Percentiles rank a stretch among this genome's conserved stretches.
Evolutionary conservation across 2,329 filamentous ascomycete species (phyloP).

Genomic region (Dothideomycetes sp.): DNA sequence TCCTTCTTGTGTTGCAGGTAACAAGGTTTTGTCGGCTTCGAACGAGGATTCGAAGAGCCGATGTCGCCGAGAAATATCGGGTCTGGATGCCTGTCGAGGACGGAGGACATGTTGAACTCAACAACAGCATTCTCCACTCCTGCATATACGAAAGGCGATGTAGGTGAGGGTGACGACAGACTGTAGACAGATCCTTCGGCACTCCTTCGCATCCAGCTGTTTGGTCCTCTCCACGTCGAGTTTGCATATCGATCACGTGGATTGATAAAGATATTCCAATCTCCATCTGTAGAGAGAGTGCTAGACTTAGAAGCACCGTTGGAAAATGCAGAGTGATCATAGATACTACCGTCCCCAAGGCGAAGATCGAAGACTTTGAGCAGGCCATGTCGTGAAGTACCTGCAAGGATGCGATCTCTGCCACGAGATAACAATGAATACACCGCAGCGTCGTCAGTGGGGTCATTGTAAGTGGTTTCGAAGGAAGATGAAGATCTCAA

Average conservation of each 20-base stretch:
- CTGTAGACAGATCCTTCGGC: constrained; percentile 39
- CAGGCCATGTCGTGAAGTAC: constrained; percentile 47
- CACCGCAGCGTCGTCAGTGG: constrained; percentile 48
- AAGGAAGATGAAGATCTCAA: constrained; percentile 43
- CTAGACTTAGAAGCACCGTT: constrained; percentile 15
- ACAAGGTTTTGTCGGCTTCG: neutral
- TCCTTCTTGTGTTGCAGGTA: constrained; percentile 25
- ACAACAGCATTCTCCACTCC: constrained; percentile 39
- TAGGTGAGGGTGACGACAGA: constrained; percentile 37
- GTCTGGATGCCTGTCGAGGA: constrained; percentile 37
- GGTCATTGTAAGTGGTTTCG: constrained; percentile 39
- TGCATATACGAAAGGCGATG: constrained; percentile 38
- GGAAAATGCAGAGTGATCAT: constrained; percentile 22
- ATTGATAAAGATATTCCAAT: constrained; percentile 41
- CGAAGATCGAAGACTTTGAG: constrained; percentile 56
- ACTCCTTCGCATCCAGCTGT: constrained; percentile 19
- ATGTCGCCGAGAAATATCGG: constrained; percentile 17
- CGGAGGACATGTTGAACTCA: constrained; percentile 34
- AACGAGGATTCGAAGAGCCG: neutral
- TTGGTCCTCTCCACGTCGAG: constrained; percentile 19
- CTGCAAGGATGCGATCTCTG: constrained; percentile 48
- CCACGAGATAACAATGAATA: constrained; percentile 51
- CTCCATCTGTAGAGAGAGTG: constrained; percentile 3
- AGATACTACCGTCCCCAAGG: constrained; percentile 35
- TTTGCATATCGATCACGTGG: constrained; percentile 22